Conservation (phyloP, 306 rosid species). For the Astragalus glycyphyllos region DNA sequence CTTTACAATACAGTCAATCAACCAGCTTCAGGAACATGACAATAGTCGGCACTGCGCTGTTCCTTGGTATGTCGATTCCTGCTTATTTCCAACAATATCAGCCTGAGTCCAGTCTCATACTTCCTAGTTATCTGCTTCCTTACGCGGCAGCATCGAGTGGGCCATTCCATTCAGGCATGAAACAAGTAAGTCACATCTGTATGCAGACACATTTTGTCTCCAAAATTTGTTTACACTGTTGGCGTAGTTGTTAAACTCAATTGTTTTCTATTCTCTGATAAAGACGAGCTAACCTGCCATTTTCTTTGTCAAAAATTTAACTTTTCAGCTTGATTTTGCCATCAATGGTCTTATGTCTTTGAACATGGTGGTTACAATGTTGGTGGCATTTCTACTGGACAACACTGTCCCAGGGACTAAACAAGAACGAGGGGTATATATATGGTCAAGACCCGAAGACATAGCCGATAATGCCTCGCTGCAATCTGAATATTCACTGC, state of each 20-base stretch:
- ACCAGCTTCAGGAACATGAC: constrained; percentile 81
- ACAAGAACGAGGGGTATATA: constrained; percentile 83
- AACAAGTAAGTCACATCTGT: constrained; percentile 57
- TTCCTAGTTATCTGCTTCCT: constrained; percentile 87
- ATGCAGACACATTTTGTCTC: constrained; percentile 12
- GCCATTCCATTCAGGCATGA: constrained; percentile 67
- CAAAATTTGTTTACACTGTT: background rate
- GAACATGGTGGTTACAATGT: constrained; percentile 93
- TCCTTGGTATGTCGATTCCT: constrained; percentile 93
- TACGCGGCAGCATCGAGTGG: constrained; percentile 93
- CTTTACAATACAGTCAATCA: constrained; percentile 74
- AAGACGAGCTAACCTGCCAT: constrained; percentile 44
- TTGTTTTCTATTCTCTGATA: background rate
- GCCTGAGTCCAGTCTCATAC: constrained; percentile 65
- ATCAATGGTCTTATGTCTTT: constrained; percentile 81
- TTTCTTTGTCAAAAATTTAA: constrained; percentile 38
- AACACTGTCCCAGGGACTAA: constrained; percentile 86
- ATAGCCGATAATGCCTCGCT: constrained; percentile 60
- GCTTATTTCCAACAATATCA: constrained; percentile 93
- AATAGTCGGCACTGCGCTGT: constrained; percentile 82
- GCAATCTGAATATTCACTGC: constrained; percentile 72
- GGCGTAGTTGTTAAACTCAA: background rate
- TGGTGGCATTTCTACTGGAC: constrained; percentile 78
- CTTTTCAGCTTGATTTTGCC: constrained; percentile 81
- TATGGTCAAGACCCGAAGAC: constrained; percentile 72